phyloP scores from a whole-genome alignment of 805 yeast species.

The Nakazawaea ambrosiae region DNA sequence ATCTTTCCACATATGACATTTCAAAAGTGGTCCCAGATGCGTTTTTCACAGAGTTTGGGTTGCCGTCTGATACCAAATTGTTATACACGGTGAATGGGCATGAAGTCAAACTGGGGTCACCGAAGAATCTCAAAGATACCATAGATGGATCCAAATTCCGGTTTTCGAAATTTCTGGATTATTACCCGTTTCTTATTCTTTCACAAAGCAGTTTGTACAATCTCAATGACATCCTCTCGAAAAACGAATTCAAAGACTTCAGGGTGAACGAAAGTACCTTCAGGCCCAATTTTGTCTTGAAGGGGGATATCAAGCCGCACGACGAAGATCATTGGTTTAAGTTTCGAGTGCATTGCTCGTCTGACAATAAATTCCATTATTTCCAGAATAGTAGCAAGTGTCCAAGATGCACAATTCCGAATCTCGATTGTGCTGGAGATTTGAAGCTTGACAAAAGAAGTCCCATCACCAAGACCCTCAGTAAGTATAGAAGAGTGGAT shows the following conservation, averaged over 20 bases:
- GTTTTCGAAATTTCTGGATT: slow-evolving; percentile 22
- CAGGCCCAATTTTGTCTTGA: slow-evolving; percentile 22
- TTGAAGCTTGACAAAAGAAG: slow-evolving; percentile 12
- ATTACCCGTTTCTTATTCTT: slow-evolving; percentile 21
- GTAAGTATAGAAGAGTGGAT: slow-evolving; percentile 9
- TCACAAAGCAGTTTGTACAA: slow-evolving; percentile 17
- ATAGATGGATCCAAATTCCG: slow-evolving; percentile 10
- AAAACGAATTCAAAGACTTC: slow-evolving; percentile 6
- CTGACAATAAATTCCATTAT: slow-evolving; percentile 14
- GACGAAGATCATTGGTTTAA: too few species aligned
- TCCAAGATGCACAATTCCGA: slow-evolving; percentile 22
- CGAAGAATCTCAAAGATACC: slow-evolving; percentile 3
- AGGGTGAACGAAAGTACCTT: slow-evolving; percentile 16
- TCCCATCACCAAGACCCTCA: slow-evolving; percentile 2
- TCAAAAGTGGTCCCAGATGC: neutral
- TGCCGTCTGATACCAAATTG: slow-evolving; percentile 13
- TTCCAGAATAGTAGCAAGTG: slow-evolving; percentile 21
- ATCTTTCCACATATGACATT: slow-evolving; percentile 1
- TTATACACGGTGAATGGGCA: slow-evolving; percentile 20
- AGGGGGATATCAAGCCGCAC: too few species aligned
- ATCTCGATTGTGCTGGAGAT: slow-evolving; percentile 15
- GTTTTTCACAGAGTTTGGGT: neutral
- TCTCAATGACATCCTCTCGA: slow-evolving; percentile 12
- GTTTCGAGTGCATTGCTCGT: too few species aligned
- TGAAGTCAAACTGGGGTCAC: slow-evolving; percentile 18